Evolutionary conservation across 345 rosid genomes (phyloP).

Genomic region (Citrus reticulata): DNA sequence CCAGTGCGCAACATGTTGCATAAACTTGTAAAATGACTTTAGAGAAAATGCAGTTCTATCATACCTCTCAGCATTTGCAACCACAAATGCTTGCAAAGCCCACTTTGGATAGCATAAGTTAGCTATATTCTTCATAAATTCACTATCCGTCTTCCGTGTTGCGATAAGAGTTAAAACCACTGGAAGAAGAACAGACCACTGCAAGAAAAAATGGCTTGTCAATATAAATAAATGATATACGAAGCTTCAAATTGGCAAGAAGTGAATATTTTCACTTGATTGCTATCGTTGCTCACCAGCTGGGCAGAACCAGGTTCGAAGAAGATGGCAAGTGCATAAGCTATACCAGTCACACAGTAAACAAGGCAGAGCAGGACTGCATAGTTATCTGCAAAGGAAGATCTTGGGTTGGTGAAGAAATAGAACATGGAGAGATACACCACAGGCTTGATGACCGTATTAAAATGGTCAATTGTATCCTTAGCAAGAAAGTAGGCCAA

Average conservation of each 20-base stretch:
- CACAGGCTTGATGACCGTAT: conserved; percentile 74
- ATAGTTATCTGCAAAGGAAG: conserved; percentile 74
- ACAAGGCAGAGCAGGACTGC: conserved; percentile 77
- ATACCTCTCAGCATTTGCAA: conserved; percentile 78
- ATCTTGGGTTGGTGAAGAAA: conserved; percentile 89
- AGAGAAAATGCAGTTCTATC: neutral
- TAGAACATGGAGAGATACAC: conserved; percentile 92
- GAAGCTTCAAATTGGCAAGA: neutral
- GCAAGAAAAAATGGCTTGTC: conserved; percentile 23
- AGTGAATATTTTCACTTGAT: neutral
- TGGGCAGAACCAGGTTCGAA: conserved; percentile 82
- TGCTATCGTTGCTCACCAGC: conserved; percentile 56
- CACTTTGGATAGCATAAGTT: conserved; percentile 81
- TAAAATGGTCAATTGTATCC: conserved; percentile 84
- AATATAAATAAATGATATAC: neutral
- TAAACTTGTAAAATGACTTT: neutral
- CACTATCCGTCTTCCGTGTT: conserved; percentile 39
- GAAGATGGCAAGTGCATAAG: conserved; percentile 80
- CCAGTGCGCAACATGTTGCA: neutral
- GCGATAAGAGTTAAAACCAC: conserved; percentile 94
- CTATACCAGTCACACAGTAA: conserved; percentile 93
- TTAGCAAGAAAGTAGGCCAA: conserved; percentile 89
- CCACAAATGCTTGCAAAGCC: conserved; percentile 84
- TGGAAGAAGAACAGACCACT: conserved; percentile 97
- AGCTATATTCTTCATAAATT: conserved; percentile 35